Base-by-base conservation (phyloP, 75 land plant genomes). In the Selaginella moellendorffii region DNA sequence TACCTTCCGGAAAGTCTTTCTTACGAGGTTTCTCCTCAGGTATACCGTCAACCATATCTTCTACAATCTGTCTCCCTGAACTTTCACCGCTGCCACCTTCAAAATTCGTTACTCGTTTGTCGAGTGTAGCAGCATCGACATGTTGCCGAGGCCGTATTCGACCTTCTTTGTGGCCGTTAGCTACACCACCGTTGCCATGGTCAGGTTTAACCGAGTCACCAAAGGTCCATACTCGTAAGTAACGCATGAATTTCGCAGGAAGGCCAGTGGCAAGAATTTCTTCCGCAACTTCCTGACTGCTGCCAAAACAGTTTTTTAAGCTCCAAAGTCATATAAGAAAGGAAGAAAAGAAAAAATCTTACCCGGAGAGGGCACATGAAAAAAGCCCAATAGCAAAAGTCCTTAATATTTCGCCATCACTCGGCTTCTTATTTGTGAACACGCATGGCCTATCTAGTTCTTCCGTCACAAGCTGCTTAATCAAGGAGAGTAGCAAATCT, bases 201-300 rank as follows among this genome's bases (percentile, higher is more conserved):
- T 66, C 61, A 31, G 60, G 68, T 21, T 19, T 21, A 56, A 5
- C 25, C 2, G 67, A 19, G 52, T 90, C 83, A 23, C 97, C 92
- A 29, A 95, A 67, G 8, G 86, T 77, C 1, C 88, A 77, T 0
- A 72, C 54, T 1, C 99, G 85, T 26, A 95, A 83, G 69, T 76
- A 86, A 66, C 79, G 96, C 99, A 95, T 90, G 27, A 95, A 81
- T 75, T 95, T 92, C 14, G 85, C 88, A 0, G 91, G 76, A 56
- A 95, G 61, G 21, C 91, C 89, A 67, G 80, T 80, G 28, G 86
- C 81, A 29, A 95, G 77, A 0, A 84, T 81, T 72, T 90, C 99
- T 65, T 95, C 99, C 42, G 89, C 91, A 24, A 58, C 99, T 95
- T 80, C 68, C 29, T 54, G 81, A 58, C 99, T 93, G 81, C 66